Conservation (phyloP, 2,329 filamentous ascomycete species). For the Calonectria pseudoreteaudii region DNA sequence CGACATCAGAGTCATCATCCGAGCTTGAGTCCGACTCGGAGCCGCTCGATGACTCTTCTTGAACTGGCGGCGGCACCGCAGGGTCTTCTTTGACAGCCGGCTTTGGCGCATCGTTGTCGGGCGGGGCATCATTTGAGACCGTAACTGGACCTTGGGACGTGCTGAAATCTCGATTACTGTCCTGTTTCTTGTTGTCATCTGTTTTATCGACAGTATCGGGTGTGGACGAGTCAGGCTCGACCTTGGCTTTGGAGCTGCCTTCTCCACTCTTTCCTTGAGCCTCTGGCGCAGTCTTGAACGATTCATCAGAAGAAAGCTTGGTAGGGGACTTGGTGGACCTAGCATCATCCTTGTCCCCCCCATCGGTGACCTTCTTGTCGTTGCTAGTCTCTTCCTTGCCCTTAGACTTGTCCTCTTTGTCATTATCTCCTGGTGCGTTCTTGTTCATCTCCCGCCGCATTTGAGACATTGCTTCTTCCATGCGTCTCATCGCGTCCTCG, state of each 20-base stretch:
- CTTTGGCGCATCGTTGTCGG: slow-evolving; percentile 23
- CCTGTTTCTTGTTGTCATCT: slow-evolving; percentile 24
- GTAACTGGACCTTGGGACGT: slow-evolving; percentile 10
- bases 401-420: slow-evolving; percentile 32
- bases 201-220: slow-evolving; percentile 15
- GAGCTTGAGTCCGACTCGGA: slow-evolving; percentile 33
- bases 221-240: slow-evolving; percentile 17
- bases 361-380: slow-evolving; percentile 18
- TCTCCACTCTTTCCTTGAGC: slow-evolving; percentile 9
- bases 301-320: slow-evolving; percentile 37
- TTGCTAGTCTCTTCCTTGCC: slow-evolving; percentile 19
- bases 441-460: slow-evolving; percentile 39
- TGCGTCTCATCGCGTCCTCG: slow-evolving; percentile 40
- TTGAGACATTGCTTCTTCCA: slow-evolving; percentile 41
- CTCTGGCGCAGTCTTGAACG: slow-evolving; percentile 33
- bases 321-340: slow-evolving; percentile 28
- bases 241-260: neutral
- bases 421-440: neutral
- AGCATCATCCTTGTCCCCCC: slow-evolving; percentile 22
- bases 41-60: slow-evolving; percentile 18
- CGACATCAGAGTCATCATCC: slow-evolving; percentile 36
- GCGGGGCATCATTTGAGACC: slow-evolving; percentile 7
- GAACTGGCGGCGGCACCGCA: slow-evolving; percentile 15
- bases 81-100: slow-evolving; percentile 29
- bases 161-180: neutral